These are phyloP conservation scores for Calonectria pseudoturangicola DNA, from an alignment of 2,329 filamentous ascomycete genomes.

Conservation along the genomic window DNA sequence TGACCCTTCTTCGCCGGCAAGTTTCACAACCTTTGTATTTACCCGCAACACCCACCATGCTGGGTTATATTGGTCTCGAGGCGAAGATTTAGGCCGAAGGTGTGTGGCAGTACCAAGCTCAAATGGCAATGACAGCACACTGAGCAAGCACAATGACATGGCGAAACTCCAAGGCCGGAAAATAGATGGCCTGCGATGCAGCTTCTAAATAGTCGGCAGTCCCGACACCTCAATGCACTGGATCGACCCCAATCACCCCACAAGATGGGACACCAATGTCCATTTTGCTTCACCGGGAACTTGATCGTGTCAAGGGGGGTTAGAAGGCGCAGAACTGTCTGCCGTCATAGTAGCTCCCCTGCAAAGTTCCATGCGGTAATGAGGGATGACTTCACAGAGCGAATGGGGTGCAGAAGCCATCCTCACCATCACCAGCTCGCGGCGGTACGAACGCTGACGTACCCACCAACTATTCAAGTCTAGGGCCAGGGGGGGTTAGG, in stretches of 20 bases:
- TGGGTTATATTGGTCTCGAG: constrained; percentile 42
- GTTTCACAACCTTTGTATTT: constrained; percentile 80
- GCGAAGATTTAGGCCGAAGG: neutral
- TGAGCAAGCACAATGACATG: constrained; percentile 2
- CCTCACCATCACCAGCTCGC: constrained; percentile 40
- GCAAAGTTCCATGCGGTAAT: constrained; percentile 50
- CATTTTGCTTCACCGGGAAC: constrained; percentile 37
- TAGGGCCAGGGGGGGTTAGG: constrained; percentile 45
- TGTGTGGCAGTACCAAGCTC: neutral
- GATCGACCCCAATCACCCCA: constrained; percentile 48
- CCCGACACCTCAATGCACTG: constrained; percentile 46
- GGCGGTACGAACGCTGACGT: constrained; percentile 49
- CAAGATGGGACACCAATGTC: constrained; percentile 44
- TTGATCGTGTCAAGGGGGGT: constrained; percentile 36
- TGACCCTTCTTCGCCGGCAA: constrained; percentile 75
- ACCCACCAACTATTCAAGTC: constrained; percentile 47
- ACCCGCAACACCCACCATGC: constrained; percentile 77
- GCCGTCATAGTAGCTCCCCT: constrained; percentile 45
- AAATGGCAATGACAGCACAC: neutral
- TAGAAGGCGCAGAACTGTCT: constrained; percentile 39
- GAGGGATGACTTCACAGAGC: constrained; percentile 43
- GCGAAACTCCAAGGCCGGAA: constrained; percentile 36
- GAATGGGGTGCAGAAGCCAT: constrained; percentile 46
- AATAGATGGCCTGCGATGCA: constrained; percentile 39
- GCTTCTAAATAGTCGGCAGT: constrained; percentile 48